Evolutionary conservation across 2,329 filamentous ascomycete genomes (phyloP), one percentile per base, ranked within the genome.

Genomic region (Botryosphaeria dothidea): DNA sequence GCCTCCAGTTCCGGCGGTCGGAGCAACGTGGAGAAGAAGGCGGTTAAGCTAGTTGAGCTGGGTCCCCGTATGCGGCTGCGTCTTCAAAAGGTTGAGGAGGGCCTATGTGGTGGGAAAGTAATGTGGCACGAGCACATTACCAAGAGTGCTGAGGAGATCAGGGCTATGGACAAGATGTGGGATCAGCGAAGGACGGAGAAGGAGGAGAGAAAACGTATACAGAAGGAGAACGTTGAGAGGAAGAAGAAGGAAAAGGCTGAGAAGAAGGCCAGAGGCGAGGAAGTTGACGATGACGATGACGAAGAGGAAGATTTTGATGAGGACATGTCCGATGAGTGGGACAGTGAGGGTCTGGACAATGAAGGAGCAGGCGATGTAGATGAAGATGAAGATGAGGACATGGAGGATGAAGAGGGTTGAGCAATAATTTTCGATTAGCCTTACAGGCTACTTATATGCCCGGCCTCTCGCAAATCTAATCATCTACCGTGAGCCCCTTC

Each of bases 71-170:
- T 99, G 90, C 90, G 87, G 67, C 81, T 99, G 45, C 88, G 94
- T 34, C 83, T 99, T 79, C 93, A 92, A 64, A 99, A 99, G 81
- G 93, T 99, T 4, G 95, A 99, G 75, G 95, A 99, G 71, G 95
- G 94, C 1, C 79, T 98, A 6, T 97, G 93, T 72, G 85, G 86
- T 27, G 95, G 95, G 57, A 95, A 92, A 76, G 86, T 97, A 65
- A 92, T 99, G 91, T 99, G 95, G 95, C 95, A 99, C 77, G 93
- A 97, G 75, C 96, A 92, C 74, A 88, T 98, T 62, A 87, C 90
- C 75, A 99, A 99, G 84, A 88, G 87, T 6, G 88, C 88, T 70
- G 85, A 87, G 19, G 93, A 99, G 77, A 81, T 92, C 65, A 86
- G 89, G 74, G 87, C 90, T 68, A 79, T 97, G 71, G 93, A 98